Base-by-base conservation (phyloP, 1,284 basidiomycete species). In the Puccinia horiana region DNA sequence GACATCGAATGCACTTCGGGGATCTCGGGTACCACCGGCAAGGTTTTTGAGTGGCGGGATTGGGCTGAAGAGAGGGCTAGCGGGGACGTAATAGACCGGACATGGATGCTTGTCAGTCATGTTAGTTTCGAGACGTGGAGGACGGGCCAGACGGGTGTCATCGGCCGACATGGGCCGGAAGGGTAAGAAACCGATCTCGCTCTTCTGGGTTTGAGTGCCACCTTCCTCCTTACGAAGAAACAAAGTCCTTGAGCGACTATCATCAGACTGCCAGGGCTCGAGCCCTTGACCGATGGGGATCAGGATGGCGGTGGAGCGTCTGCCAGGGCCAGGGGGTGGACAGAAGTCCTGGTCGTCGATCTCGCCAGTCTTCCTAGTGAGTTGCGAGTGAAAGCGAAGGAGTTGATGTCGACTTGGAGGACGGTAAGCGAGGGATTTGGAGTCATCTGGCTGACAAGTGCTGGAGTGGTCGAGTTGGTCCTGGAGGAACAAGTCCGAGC, bases 301-400 rank as follows among this genome's bases (percentile, higher is more conserved):
- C 9, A 80, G 67, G 44, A 80, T 80, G 2, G 77, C 77, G 14
- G 77, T 80, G 26, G 67, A 37, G 11, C 77, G 77, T 5, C 77
- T 47, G 18, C 77, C 77, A 58, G 77, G 77, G 16, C 77, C 77
- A 1, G 77, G 9, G 37, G 77, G 77, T 1, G 77, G 77, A 49
- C 77, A 80, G 69, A 80, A 80, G 40, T 80, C 77, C 70, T 80
- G 77, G 42, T 80, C 77, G 42, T 80, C 65, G 26, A 78, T 52
- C 35, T 78, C 42, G 9, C 0, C 11, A 9, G 40, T 5, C 47
- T 65, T 63, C 20, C 29, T 32, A 32, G 63, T 44, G 4, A 78
- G 32, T 1, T 37, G 61, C 4, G 58, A 26, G 23, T 78, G 76
- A 35, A 78, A 78, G 18, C 61, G 76, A n/a, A 78, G 49, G 12